Conservation (phyloP, 345 rosid species). For the Cochlearia excelsa region DNA sequence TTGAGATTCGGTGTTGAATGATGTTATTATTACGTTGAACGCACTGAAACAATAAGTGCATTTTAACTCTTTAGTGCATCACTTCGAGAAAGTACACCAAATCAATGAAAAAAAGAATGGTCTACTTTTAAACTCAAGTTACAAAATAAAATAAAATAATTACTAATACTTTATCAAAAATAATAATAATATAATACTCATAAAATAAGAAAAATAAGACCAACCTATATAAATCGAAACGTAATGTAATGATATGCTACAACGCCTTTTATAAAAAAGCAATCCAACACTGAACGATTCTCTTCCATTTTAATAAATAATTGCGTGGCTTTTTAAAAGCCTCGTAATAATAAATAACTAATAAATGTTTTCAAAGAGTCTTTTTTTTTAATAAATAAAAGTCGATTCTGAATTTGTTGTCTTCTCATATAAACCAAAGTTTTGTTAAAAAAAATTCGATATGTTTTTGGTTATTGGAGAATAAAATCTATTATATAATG, state of each 20-base stretch:
- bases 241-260: background rate
- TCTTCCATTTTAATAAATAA: background rate
- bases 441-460: slow-evolving; percentile 18
- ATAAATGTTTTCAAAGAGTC: background rate
- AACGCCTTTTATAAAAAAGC: background rate
- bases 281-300: slow-evolving; percentile 31
- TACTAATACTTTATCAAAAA: too few species aligned
- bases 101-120: too few species aligned
- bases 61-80: too few species aligned
- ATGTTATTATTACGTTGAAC: too few species aligned
- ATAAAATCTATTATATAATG: too few species aligned
- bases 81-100: too few species aligned
- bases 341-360: background rate
- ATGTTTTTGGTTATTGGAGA: slow-evolving; percentile 19
- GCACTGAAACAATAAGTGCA: too few species aligned
- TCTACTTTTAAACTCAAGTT: too few species aligned
- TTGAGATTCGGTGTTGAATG: too few species aligned
- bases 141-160: too few species aligned
- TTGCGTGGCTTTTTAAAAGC: slow-evolving; percentile 29
- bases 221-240: background rate
- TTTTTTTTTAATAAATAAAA: background rate
- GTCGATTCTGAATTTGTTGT: slow-evolving; percentile 19
- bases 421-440: slow-evolving; percentile 24
- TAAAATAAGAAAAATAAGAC: background rate
- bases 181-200: too few species aligned